Base-by-base conservation (phyloP, 2,329 filamentous ascomycete species). In the Stromatinia cepivora region DNA sequence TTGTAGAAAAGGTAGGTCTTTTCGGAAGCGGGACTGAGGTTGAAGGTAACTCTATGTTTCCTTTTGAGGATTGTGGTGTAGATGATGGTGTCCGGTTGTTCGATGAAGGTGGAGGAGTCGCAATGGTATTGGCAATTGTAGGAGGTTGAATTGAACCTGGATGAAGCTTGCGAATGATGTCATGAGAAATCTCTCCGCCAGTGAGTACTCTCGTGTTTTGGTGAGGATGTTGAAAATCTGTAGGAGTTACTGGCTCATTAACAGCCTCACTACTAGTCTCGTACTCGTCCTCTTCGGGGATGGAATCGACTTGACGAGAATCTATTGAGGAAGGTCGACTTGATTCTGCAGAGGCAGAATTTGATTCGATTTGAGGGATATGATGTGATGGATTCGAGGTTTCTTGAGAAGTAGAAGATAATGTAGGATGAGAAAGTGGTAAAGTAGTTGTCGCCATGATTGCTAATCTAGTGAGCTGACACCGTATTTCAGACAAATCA, bases 231-330 rank as follows among this genome's bases (percentile, higher is more conserved):
- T 84, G 82, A 74, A 81, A 81, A 75, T 87, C 88, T 70, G 87
- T 84, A 61, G 87, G 88, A 31, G 87, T 90, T 70, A 87, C 81
- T 57, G 87, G 87, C 73, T 89, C 87, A 79, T 85, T 84, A 68
- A 82, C 81, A 34, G 83, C 84, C 75, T 89, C 87, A 78, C 84
- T 88, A 72, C 85, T 84, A 11, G 86, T 87, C 76, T 89, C 87
- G 79, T 78, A 75, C 25, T 85, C 85, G 78, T 79, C 78, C 59
- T 86, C 86, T 79, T 88, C 86, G 65, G 83, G 81, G 71, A 88
- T 87, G 67, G 85, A 82, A 71, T 87, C 85, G 73, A 83, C 81
- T 66, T 84, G 80, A 72, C 71, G 71, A 10, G 71, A 72, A 54
- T 78, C 75, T 22, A 74, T 73, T 2, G 75, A 76, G 1, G 73